Evolutionary conservation across 2,329 filamentous ascomycete species (phyloP), one percentile per base, ranked within the genome.

Genomic region (Metarhizium anisopliae): DNA sequence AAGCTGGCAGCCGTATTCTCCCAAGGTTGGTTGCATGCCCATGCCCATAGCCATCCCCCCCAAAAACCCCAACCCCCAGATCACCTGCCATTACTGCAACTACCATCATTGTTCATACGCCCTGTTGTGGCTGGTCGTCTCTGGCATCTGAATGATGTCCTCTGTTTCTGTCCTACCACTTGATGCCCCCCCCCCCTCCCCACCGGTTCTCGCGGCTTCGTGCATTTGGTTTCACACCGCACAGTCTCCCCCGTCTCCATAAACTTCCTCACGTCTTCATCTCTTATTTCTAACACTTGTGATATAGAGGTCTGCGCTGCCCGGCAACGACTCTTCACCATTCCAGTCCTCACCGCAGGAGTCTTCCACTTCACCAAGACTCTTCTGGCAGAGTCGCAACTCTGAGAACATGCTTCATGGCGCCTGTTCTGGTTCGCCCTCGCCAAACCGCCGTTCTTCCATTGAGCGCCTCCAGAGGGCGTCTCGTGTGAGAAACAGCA

Each of bases 401-500:
- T 65, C 82, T 60, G 92, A 96, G 72, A 96, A 95, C 72, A 79
- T 91, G 71, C 70, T 79, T 56, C 84, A 83, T 61, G 78, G 81
- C 59, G 77, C 78, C 56, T 78, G 83, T 52, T 71, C 74, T 35
- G 77, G 80, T 47, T 84, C 87, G 11, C 83, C 86, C 7, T 86
- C 87, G 50, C 85, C 89, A 25, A 86, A 84, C 56, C 88, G 90
- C 66, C 86, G 93, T 67, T 89, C 90, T 50, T 97, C 93, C 18
- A 92, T 99, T 62, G 94, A 99, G 79, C 92, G 92, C 67, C 80
- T 99, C 58, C 95, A 96, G 75, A 90, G 87, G 69, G 92, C 91
- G 36, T 96, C 93, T 55, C 88, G 94, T 58, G 94, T 99, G 66
- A 96, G 93, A 80, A 97, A 96, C 76, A 96, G 93, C 80, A 95